Evolutionary conservation across 768 basidiomycete species (phyloP), one percentile per base, ranked within the genome.

Genomic region (Strobilomyces dryophilus): DNA sequence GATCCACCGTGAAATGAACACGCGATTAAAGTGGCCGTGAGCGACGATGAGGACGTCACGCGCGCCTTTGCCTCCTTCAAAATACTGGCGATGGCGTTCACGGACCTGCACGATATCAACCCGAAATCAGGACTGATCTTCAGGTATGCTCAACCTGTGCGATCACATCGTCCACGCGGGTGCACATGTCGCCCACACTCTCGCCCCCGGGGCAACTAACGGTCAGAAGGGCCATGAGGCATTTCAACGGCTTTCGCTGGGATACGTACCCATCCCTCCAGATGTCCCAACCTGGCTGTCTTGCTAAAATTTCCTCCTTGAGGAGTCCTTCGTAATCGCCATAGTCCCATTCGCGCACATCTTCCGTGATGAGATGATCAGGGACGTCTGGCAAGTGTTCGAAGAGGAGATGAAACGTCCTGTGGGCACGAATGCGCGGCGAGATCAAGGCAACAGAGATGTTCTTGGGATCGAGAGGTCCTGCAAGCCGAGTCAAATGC

Each of bases 21-120:
- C 79, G 37, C 88, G 81, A 49, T 80, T 89, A 67, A 83, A 82
- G 69, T 93, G 88, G 1, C 89, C 93, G 68, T 98, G 95, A 1
- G 92, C 90, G 54, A 98, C 83, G 62, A 98, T 87, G 53, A 95
- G 78, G 10, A 93, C 85, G 61, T 97, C 92, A 20, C 88, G 80
- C 20, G 79, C 78, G 49, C 84, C 77, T 17, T 76, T 71, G 1
- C 82, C 82, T 45, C 86, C 79, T 60, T 90, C 87, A 43, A 80
- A 74, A 66, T 87, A 90, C 60, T 79, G 68, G 51, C 77, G 76
- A 61, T 92, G 89, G 63, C 87, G 81, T 62, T 87, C 82, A 11
- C 82, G 82, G 52, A 91, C 82, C 85, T 90, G 57, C 18, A 32
- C 34, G 18, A 18, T 21, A 47, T 59, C 45, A 63, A 55, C 44